Base-by-base conservation (phyloP, 352 stramenopile genomes). In the Phytophthora pini region DNA sequence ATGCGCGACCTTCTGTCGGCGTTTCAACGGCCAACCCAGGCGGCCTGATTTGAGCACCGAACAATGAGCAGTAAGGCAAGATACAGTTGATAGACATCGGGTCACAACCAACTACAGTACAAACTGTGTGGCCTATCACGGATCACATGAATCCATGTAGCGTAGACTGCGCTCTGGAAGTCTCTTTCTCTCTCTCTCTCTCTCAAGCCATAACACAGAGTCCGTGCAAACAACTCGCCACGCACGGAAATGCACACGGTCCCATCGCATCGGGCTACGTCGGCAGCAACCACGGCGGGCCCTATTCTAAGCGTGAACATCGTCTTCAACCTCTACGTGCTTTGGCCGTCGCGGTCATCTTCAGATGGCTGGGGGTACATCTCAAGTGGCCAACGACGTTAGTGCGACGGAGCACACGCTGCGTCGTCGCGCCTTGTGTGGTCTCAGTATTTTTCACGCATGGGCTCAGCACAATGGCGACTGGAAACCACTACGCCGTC, bases 291-390 rank as follows among this genome's bases (percentile, higher is more conserved):
- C 34, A 12, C 32, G 7, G 15, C 3, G 1, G 29, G 31, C 24
- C 26, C 46, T 50, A 64, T 64, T 69, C 46, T 50, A 45, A 36
- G 26, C n/a, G 17, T 24, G 11, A 55, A 10, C 15, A 5, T 55
- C 50, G 24, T 24, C 50, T 56, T 61, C 34, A 45, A 53, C 54
- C 9, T 12, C 52, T 48, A 58, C 45, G 20, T 27, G 22, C 13
- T 44, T 26, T 49, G 48, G 36, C 31, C 2, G 26, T 31, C 4
- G 31, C 8, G 31, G 31, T 36, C 31, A 36, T 13, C 31, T 13
- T 34, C 0, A 34, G 5, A 11, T 34, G 29, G 29, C 29, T 34
- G 29, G 29, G 17, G 31, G 10, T 36, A 1, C 4, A 36, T 17
- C 51, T 36, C 41, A 44, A 38, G 20, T 50, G 38, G 26, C 17